These are phyloP conservation scores for Collybia nuda DNA, from an alignment of 768 basidiomycete genomes.

Conservation along the genomic window DNA sequence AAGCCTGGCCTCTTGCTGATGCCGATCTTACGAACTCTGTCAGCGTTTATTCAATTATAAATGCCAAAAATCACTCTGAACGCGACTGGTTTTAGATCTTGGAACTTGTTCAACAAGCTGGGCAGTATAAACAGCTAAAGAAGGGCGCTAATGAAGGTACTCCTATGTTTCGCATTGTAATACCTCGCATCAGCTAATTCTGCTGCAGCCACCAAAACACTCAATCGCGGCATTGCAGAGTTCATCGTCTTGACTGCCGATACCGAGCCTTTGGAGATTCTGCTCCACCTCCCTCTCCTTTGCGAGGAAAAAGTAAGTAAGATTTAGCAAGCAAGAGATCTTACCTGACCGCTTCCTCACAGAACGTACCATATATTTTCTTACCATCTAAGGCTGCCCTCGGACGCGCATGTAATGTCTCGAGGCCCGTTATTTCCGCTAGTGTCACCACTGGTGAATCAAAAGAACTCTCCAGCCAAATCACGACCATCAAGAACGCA, in stretches of 20 bases:
- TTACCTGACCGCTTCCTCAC: slow-evolving; percentile 5
- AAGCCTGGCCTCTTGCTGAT: slow-evolving; percentile 89
- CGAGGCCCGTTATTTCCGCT: slow-evolving; percentile 91
- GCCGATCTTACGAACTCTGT: slow-evolving; percentile 90
- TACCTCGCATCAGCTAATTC: no score
- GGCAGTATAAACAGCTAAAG: slow-evolving; percentile 97
- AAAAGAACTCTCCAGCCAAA: slow-evolving; percentile 87
- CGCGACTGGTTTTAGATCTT: slow-evolving; percentile 62
- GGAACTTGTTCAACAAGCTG: slow-evolving; percentile 92
- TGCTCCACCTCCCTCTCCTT: slow-evolving; percentile 93
- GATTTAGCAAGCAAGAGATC: background rate
- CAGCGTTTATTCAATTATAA: slow-evolving; percentile 2
- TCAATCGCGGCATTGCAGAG: slow-evolving; percentile 97
- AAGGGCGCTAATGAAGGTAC: slow-evolving; percentile 98
- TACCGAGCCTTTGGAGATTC: slow-evolving; percentile 96
- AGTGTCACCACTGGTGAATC: slow-evolving; percentile 97
- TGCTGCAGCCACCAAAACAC: slow-evolving; percentile 86
- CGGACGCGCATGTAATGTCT: slow-evolving; percentile 94
- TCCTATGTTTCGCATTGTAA: slow-evolving; percentile 6
- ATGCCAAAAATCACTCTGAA: slow-evolving; percentile 4
- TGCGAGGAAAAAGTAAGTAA: slow-evolving; percentile 93
- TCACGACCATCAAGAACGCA: slow-evolving; percentile 78
- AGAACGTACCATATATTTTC: slow-evolving; percentile 98
- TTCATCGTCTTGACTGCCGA: slow-evolving; percentile 96
- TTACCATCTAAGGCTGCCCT: slow-evolving; percentile 94